Base-by-base conservation (phyloP, 345 rosid genomes). In the Aurinia saxatilis region DNA sequence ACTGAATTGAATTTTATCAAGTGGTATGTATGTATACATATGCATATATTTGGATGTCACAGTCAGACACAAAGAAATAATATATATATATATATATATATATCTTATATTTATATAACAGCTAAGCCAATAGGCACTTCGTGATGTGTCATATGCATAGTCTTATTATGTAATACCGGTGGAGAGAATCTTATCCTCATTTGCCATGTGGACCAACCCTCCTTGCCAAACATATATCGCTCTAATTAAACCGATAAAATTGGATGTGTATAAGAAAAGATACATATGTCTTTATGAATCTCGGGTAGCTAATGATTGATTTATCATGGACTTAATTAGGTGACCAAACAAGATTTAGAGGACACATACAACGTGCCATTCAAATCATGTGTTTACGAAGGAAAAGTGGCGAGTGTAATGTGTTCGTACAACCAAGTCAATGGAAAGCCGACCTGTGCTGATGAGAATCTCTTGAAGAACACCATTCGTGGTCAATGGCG, bases 361-460 rank as follows among this genome's bases (percentile, higher is more conserved):
- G 99, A 93, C 72, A 93, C 99, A 2, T 93, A 81, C 48, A 36
- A 85, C 35, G 96, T 87, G 47, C 97, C 99, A 34, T 93, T 93
- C 74, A 87, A 77, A 74, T 75, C 84, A 0, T 93, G 99, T 50
- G 99, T 93, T 21, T 66, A 70, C 71, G 95, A 90, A 39, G 99
- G 99, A 21, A 81, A 73, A 7, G 99, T 90, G 5, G 95, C 97
- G 0, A 90, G 99, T 73, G 96, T 93, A 1, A 93, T 93, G 99
- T 93, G 99, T 66, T 93, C 99, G 17, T 93, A 93, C 72, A 90
- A 93, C 63, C 99, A 87, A 76, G 97, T 93, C 6, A 93, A 90
- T 10, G 99, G 99, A 13, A 81, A 83, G 53, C 99, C 99, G 10
- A 84, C 99, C 1, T 93, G 99, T 63, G 99, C 99, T 7, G 99